phyloP scores from a whole-genome alignment of 2,329 filamentous ascomycete species.

The Colletotrichum salicis region DNA sequence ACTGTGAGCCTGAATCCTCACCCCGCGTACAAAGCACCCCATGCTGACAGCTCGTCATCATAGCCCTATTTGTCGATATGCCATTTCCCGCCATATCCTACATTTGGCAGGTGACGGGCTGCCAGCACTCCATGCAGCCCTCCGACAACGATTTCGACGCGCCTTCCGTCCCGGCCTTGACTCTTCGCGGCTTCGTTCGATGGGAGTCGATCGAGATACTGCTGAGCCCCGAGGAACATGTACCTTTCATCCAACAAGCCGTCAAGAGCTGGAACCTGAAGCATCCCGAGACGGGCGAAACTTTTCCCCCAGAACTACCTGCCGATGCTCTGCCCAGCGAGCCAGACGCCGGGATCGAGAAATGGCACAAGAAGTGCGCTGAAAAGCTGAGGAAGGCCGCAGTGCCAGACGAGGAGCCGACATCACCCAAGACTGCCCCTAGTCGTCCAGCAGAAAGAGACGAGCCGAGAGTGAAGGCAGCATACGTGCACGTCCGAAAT shows the following conservation, averaged over 20 bases:
- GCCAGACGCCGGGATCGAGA: slow-evolving; percentile 82
- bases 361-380: slow-evolving; percentile 85
- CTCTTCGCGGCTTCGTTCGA: slow-evolving; percentile 84
- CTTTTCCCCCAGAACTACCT: slow-evolving; percentile 71
- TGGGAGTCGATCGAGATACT: slow-evolving; percentile 95
- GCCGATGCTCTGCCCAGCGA: slow-evolving; percentile 73
- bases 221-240: slow-evolving; percentile 88
- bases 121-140: slow-evolving; percentile 86
- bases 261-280: slow-evolving; percentile 81
- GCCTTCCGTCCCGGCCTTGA: slow-evolving; percentile 85
- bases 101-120: slow-evolving; percentile 92
- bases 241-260: slow-evolving; percentile 82
- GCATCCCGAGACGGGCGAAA: slow-evolving; percentile 77
- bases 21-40: neutral
- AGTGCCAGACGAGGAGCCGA: slow-evolving; percentile 48
- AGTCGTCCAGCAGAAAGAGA: slow-evolving; percentile 43
- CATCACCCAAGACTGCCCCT: slow-evolving; percentile 42
- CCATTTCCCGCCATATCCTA: slow-evolving; percentile 82
- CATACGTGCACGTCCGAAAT: slow-evolving; percentile 49
- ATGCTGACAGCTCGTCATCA: slow-evolving; percentile 35
- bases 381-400: slow-evolving; percentile 74
- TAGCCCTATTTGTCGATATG: slow-evolving; percentile 80
- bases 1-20: slow-evolving; percentile 57
- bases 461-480: slow-evolving; percentile 49
- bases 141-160: slow-evolving; percentile 74